Conservation (phyloP, 345 rosid genomes). For the Hibiscus tridactylites region DNA sequence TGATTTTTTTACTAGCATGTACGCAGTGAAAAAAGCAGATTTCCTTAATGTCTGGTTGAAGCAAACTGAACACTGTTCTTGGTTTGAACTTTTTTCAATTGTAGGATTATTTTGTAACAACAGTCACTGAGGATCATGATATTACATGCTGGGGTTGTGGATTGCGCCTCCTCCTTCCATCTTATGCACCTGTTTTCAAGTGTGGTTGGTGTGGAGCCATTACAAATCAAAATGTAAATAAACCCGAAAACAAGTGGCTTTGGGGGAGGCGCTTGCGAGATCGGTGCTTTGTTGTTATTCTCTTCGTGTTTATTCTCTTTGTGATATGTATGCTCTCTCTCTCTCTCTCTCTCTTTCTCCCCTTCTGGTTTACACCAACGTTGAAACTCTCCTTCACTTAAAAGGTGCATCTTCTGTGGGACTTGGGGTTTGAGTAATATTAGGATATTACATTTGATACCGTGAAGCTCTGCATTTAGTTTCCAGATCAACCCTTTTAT, state of each 20-base stretch:
- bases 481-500: neutral
- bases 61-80: neutral
- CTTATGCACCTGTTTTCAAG: slow-evolving; percentile 58
- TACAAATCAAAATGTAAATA: slow-evolving; percentile 42
- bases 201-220: slow-evolving; percentile 99
- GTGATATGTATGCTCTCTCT: slow-evolving; percentile 51
- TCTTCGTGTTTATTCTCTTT: slow-evolving; percentile 59
- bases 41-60: slow-evolving; percentile 2
- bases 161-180: slow-evolving; percentile 59
- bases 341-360: neutral
- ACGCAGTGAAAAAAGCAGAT: neutral
- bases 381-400: neutral
- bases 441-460: neutral
- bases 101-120: slow-evolving; percentile 46
- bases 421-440: neutral
- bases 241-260: slow-evolving; percentile 39
- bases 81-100: neutral
- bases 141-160: slow-evolving; percentile 95
- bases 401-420: neutral
- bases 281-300: slow-evolving; percentile 62
- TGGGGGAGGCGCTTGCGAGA: slow-evolving; percentile 79
- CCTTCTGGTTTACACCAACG: slow-evolving; percentile 21
- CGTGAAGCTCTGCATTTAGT: neutral
- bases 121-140: slow-evolving; percentile 46
- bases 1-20: neutral